These are phyloP conservation scores for Silene latifolia DNA, from an alignment of 148 eudicot species.

Conservation along the genomic window DNA sequence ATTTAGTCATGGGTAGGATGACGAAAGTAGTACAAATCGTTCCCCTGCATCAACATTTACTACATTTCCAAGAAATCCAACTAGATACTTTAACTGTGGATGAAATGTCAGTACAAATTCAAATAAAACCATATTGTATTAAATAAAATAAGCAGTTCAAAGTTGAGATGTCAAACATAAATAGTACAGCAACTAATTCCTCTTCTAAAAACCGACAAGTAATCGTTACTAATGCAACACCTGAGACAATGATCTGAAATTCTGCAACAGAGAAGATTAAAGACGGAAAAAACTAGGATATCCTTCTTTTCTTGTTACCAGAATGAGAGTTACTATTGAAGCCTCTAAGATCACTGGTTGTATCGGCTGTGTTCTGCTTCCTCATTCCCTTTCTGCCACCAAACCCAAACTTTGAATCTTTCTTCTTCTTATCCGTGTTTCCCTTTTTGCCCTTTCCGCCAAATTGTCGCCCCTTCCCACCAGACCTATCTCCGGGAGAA, in stretches of 20 bases:
- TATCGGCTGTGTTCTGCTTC: neutral
- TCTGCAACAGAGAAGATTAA: neutral
- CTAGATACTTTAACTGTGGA: neutral
- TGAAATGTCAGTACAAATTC: neutral
- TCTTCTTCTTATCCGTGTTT: constrained; percentile 38
- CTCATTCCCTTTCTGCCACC: constrained; percentile 70
- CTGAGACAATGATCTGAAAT: neutral
- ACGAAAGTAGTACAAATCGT: too few relatives aligned
- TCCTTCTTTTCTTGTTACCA: constrained; percentile 55
- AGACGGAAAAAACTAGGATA: constrained; percentile 8
- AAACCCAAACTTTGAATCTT: constrained; percentile 65
- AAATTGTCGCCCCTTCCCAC: constrained; percentile 56
- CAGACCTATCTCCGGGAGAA: constrained; percentile 74
- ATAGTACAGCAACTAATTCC: neutral
- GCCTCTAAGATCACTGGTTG: neutral
- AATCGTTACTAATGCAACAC: neutral
- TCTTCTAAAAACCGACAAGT: neutral
- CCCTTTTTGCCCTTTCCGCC: constrained; percentile 40
- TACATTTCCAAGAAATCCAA: neutral
- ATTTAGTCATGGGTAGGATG: too few relatives aligned
- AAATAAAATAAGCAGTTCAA: neutral
- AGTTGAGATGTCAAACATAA: neutral
- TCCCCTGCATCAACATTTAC: too few relatives aligned
- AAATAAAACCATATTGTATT: neutral
- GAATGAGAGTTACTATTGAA: constrained; percentile 33